Evolutionary conservation across 768 basidiomycete species (phyloP).

Genomic region (Termitomyces sp.): DNA sequence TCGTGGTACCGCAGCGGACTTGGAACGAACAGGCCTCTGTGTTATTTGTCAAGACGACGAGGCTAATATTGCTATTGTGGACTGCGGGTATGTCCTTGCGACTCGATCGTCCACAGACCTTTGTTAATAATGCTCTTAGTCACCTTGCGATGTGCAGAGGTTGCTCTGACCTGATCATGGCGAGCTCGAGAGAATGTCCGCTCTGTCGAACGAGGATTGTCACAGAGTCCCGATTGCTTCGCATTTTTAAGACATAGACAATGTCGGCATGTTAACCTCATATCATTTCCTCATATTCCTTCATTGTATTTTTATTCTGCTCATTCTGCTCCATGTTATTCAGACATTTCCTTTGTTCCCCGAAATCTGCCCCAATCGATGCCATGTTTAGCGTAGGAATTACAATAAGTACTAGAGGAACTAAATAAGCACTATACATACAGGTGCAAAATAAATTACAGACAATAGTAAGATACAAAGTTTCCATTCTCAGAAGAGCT

Average conservation of each 20-base stretch:
- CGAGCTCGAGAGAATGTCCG: slow-evolving; percentile 82
- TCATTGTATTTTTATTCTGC: neutral
- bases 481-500: neutral
- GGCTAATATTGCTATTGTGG: slow-evolving; percentile 89
- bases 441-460: neutral
- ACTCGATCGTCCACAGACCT: neutral
- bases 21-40: slow-evolving; percentile 76
- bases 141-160: slow-evolving; percentile 76
- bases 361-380: neutral
- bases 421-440: neutral
- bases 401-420: neutral
- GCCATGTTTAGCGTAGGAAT: neutral
- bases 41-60: slow-evolving; percentile 94
- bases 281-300: neutral
- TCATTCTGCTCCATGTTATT: neutral
- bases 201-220: slow-evolving; percentile 87
- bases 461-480: neutral
- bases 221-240: slow-evolving; percentile 73
- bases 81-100: slow-evolving; percentile 73
- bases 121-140: slow-evolving; percentile 31
- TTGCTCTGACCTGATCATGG: slow-evolving; percentile 79
- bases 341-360: neutral
- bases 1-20: slow-evolving; percentile 32
- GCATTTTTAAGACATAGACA: slow-evolving; percentile 60
- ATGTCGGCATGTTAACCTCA: neutral